A percentile compares a stretch with the other conserved stretches of the same genome.
phyloP scores from a whole-genome alignment of 805 yeast species.

The Monosporozyma unispora region DNA sequence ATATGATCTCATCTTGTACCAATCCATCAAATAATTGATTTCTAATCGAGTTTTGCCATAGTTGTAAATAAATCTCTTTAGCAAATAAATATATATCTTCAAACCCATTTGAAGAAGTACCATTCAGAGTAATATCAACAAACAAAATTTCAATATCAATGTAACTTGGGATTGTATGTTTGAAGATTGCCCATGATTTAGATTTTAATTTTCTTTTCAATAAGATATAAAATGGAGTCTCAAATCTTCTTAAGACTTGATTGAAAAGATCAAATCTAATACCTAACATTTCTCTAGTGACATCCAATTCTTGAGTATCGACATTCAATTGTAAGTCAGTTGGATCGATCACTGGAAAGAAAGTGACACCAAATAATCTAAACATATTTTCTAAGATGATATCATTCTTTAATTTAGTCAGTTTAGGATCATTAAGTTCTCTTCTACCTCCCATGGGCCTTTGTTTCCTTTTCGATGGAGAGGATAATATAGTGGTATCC shows the following conservation, averaged over 20 bases:
- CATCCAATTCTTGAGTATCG: slow-evolving; percentile 8
- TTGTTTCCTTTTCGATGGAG: slow-evolving; percentile 24
- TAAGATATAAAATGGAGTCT: slow-evolving; percentile 31
- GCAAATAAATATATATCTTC: slow-evolving; percentile 22
- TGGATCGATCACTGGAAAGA: slow-evolving; percentile 34
- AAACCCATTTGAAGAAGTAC: slow-evolving; percentile 6
- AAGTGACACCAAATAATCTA: slow-evolving; percentile 34
- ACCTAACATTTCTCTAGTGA: slow-evolving; percentile 26
- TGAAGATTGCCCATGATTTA: slow-evolving; percentile 28
- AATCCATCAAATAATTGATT: slow-evolving; percentile 11
- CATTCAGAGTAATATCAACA: slow-evolving; percentile 9
- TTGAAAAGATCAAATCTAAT: slow-evolving; percentile 34
- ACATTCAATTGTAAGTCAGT: slow-evolving; percentile 15
- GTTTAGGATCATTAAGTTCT: neutral
- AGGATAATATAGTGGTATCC: slow-evolving; percentile 17
- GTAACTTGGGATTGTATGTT: slow-evolving; percentile 32
- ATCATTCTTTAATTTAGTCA: slow-evolving; percentile 8
- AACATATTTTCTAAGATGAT: slow-evolving; percentile 29
- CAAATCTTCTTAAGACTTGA: slow-evolving; percentile 20
- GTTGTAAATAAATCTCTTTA: slow-evolving; percentile 18
- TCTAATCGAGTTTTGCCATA: slow-evolving; percentile 10
- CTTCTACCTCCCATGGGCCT: slow-evolving; percentile 1
- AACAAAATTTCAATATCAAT: slow-evolving; percentile 16
- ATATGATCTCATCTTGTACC: slow-evolving; percentile 9
- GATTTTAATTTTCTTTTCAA: slow-evolving; percentile 24